These are phyloP conservation scores for Puya raimondii DNA, from an alignment of 176 grass and related monocot species.

Conservation along the genomic window DNA sequence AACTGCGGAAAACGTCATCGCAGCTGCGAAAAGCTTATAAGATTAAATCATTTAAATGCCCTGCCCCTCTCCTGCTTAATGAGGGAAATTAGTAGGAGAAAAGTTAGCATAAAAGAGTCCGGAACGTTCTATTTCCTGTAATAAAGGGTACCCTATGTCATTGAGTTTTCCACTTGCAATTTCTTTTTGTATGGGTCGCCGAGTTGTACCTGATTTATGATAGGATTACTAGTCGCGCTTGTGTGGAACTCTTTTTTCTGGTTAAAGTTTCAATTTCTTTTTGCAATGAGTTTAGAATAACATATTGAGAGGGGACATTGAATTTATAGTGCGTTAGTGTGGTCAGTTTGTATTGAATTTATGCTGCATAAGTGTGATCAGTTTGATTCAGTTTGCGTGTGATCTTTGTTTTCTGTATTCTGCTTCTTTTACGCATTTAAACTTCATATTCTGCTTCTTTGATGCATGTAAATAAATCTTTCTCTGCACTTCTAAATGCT, in stretches of 20 bases:
- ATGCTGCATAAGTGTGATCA: too few relatives aligned
- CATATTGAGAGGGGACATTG: background rate
- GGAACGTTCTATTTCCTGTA: background rate
- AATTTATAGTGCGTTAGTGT: background rate
- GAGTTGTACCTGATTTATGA: background rate
- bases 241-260: background rate
- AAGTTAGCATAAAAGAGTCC: background rate
- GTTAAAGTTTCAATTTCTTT: background rate
- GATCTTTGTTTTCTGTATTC: too few relatives aligned
- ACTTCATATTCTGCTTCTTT: too few relatives aligned
- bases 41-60: background rate
- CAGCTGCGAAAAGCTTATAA: constrained; percentile 24
- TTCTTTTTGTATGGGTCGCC: background rate
- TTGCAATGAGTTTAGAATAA: background rate
- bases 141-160: background rate
- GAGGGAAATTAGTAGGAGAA: background rate
- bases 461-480: too few relatives aligned
- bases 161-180: background rate
- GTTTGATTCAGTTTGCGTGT: too few relatives aligned
- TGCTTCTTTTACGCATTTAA: too few relatives aligned
- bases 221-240: background rate
- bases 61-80: background rate
- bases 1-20: constrained; percentile 32
- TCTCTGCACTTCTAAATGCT: too few relatives aligned
- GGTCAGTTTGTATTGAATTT: background rate